Conservation (phyloP, 2,329 filamentous ascomycete species). For the Teratosphaeria gauchensis region DNA sequence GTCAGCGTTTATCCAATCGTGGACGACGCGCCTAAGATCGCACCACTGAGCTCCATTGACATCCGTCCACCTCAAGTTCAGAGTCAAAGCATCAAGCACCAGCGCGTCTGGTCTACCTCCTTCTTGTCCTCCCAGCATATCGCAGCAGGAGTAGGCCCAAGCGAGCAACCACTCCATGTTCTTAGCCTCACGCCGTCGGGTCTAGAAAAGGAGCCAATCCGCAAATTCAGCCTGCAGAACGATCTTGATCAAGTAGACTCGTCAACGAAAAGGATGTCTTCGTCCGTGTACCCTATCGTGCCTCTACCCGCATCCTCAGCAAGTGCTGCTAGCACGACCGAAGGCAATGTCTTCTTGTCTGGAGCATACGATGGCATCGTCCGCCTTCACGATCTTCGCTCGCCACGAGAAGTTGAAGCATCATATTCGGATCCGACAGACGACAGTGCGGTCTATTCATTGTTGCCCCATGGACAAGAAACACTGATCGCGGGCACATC, state of each 20-base stretch:
- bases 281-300: conserved; percentile 38
- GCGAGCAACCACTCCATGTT: conserved; percentile 37
- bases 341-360: conserved; percentile 47
- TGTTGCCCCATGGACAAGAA: conserved; percentile 47
- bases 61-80: conserved; percentile 7
- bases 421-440: conserved; percentile 48
- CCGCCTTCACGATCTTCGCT: conserved; percentile 53
- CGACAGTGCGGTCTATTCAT: conserved; percentile 48
- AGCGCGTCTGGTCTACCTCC: conserved; percentile 40
- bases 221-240: conserved; percentile 30
- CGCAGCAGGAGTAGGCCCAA: conserved; percentile 41
- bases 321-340: conserved; percentile 14
- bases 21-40: conserved; percentile 15
- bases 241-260: conserved; percentile 11
- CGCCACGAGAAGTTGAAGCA: conserved; percentile 35
- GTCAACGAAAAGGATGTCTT: conserved; percentile 22
- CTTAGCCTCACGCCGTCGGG: conserved; percentile 41
- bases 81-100: conserved; percentile 4
- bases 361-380: conserved; percentile 50
- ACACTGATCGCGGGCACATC: conserved; percentile 48
- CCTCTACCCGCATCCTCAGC: conserved; percentile 25
- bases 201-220: conserved; percentile 28
- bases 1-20: conserved; percentile 26
- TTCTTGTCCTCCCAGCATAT: conserved; percentile 43
- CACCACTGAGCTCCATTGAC: conserved; percentile 30